Evolutionary conservation across 106 monocot species (phyloP), one percentile per base, ranked within the genome.

Genomic region (Apostasia ramifera): DNA sequence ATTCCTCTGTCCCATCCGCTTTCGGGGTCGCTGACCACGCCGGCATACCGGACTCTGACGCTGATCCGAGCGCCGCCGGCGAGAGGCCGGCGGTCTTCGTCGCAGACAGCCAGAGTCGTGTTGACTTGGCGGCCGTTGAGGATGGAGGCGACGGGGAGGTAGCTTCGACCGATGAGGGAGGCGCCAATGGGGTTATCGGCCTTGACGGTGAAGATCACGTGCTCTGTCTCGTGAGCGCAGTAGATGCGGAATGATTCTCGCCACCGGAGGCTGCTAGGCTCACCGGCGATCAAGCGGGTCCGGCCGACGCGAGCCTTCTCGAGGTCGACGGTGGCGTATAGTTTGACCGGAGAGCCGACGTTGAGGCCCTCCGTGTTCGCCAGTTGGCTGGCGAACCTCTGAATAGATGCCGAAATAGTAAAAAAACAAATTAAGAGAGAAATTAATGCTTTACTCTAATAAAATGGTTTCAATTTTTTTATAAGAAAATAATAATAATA

Each of bases 121-220:
- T 60, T 58, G 60, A 75, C 7, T 5, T 59, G 50, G 6, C 11
- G 0, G 2, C 59, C 49, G 48, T 44, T 37, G 12, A 68, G 7
- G 57, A 75, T 49, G 11, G 52, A 42, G 13, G 44, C 47, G 5
- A 44, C 61, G 8, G 59, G 61, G 4, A 75, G 40, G 38, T 59
- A 67, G 11, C 52, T 68, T 10, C 75, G 38, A 0, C 75, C 75
- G 12, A 75, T 48, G 44, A 75, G 61, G 2, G 75, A 61, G 6
- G 75, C 68, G 39, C 68, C 75, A 2, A 75, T 49, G 26, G 75
- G 53, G 47, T 75, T 68, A 26, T 52, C 60, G 26, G 43, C 44
- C 14, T 75, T 75, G 45, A 69, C 11, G 48, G 75, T 75, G 68
- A 75, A 75, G 68, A 75, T 68, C 52, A 68, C 49, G 68, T 75